Evolutionary conservation across 2,329 filamentous ascomycete species (phyloP).

Genomic region (Aspergillus glaucus): DNA sequence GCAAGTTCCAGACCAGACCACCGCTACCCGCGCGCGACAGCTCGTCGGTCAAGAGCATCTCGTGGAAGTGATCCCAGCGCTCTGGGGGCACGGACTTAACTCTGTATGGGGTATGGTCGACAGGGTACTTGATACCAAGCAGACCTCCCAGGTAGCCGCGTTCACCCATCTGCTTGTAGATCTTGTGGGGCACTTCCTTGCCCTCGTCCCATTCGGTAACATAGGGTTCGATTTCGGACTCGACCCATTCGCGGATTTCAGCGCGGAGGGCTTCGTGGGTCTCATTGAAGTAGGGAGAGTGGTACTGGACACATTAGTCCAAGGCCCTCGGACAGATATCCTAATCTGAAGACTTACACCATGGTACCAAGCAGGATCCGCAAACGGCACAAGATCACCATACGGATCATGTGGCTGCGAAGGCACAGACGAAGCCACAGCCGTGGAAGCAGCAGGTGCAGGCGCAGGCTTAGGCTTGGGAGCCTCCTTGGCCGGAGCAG

Average conservation of each 20-base stretch:
- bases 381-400: slow-evolving; percentile 82
- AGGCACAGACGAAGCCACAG: slow-evolving; percentile 47
- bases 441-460: slow-evolving; percentile 40
- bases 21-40: slow-evolving; percentile 81
- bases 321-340: neutral
- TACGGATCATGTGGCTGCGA: slow-evolving; percentile 74
- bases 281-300: slow-evolving; percentile 95
- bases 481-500: slow-evolving; percentile 43
- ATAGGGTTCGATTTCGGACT: slow-evolving; percentile 79
- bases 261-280: slow-evolving; percentile 83
- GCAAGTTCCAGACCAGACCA: slow-evolving; percentile 93
- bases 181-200: slow-evolving; percentile 76
- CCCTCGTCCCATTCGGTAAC: slow-evolving; percentile 97
- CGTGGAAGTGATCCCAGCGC: slow-evolving; percentile 98
- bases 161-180: slow-evolving; percentile 94
- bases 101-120: slow-evolving; percentile 62
- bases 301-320: slow-evolving; percentile 55
- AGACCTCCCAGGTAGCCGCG: slow-evolving; percentile 88
- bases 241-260: slow-evolving; percentile 89
- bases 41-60: slow-evolving; percentile 92
- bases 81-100: slow-evolving; percentile 75
- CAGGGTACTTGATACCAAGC: slow-evolving; percentile 71
- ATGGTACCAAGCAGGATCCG: slow-evolving; percentile 92
- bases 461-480: slow-evolving; percentile 53
- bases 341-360: slow-evolving; percentile 53